Conservation (phyloP, 2,329 filamentous ascomycete genomes). For the Scytalidium sp. region DNA sequence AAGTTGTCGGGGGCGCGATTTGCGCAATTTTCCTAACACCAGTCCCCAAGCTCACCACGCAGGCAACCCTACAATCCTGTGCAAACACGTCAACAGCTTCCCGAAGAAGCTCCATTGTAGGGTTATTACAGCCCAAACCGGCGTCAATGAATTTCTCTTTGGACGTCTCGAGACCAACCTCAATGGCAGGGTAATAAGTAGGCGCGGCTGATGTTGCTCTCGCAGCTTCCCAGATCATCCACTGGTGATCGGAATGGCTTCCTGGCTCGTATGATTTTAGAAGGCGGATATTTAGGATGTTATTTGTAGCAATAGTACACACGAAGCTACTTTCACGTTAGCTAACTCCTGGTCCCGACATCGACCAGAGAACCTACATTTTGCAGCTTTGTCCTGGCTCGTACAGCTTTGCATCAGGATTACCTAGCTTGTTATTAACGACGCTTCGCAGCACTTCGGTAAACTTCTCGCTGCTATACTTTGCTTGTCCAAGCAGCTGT, state of each 20-base stretch:
- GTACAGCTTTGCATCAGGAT: slow-evolving; percentile 24
- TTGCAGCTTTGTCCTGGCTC: slow-evolving; percentile 24
- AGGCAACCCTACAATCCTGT: slow-evolving; percentile 26
- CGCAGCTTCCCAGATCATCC: slow-evolving; percentile 15
- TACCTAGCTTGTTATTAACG: slow-evolving; percentile 22
- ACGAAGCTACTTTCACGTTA: slow-evolving; percentile 17
- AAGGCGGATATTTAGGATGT: neutral
- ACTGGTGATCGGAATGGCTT: neutral
- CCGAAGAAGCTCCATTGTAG: slow-evolving; percentile 34
- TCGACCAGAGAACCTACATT: slow-evolving; percentile 17
- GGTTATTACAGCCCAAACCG: slow-evolving; percentile 42
- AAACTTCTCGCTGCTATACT: no score
- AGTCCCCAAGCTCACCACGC: slow-evolving; percentile 32
- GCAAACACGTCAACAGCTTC: slow-evolving; percentile 19
- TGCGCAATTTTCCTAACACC: slow-evolving; percentile 19
- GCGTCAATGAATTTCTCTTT: slow-evolving; percentile 38
- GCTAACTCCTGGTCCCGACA: neutral
- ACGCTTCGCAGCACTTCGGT: slow-evolving; percentile 8
- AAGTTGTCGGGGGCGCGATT: slow-evolving; percentile 18
- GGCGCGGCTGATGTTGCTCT: slow-evolving; percentile 39
- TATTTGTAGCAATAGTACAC: slow-evolving; percentile 27
- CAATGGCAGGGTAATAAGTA: slow-evolving; percentile 37
- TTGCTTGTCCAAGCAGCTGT: neutral
- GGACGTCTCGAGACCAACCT: slow-evolving; percentile 26
- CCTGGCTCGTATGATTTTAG: neutral